These are phyloP conservation scores for Volvox carteri DNA, from an alignment of 163 green algal genomes.

Conservation along the genomic window DNA sequence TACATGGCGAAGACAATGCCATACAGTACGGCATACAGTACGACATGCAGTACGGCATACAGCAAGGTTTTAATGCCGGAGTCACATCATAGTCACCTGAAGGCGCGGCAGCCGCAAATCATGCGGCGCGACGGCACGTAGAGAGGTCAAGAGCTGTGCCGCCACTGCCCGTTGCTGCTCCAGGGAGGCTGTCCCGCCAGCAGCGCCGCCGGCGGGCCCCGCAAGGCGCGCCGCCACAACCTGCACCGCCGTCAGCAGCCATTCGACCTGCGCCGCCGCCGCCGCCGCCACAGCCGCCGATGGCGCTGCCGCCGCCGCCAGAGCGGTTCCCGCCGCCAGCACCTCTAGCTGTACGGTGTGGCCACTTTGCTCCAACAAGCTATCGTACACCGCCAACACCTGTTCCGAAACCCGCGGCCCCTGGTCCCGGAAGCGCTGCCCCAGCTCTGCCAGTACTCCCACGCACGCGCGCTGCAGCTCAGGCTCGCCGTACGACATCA, in stretches of 20 bases:
- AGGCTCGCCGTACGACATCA: conserved; percentile 40
- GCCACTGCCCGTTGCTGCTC: conserved; percentile 59
- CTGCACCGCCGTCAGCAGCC: conserved; percentile 51
- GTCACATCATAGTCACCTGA: no score
- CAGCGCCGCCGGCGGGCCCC: neutral
- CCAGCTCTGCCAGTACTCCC: conserved; percentile 53
- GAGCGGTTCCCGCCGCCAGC: conserved; percentile 31
- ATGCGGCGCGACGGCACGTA: conserved; percentile 25
- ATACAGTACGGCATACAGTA: no score
- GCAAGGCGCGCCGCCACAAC: conserved; percentile 30
- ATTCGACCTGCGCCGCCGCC: conserved; percentile 57
- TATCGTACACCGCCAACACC: conserved; percentile 63
- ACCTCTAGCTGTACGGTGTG: conserved; percentile 50
- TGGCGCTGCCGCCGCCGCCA: conserved; percentile 53
- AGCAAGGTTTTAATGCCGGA: no score
- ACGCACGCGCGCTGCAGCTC: conserved; percentile 56
- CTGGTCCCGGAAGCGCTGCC: conserved; percentile 49
- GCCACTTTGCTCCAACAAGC: conserved; percentile 52
- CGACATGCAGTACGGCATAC: no score
- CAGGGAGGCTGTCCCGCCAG: neutral
- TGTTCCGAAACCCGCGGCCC: conserved; percentile 58
- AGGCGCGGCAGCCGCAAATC: conserved; percentile 56
- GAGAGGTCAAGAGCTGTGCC: conserved; percentile 40
- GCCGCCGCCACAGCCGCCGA: conserved; percentile 53
- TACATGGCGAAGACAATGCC: no score